Evolutionary conservation across 2,329 filamentous ascomycete species (phyloP).

Genomic region (Samsoniella hepiali): DNA sequence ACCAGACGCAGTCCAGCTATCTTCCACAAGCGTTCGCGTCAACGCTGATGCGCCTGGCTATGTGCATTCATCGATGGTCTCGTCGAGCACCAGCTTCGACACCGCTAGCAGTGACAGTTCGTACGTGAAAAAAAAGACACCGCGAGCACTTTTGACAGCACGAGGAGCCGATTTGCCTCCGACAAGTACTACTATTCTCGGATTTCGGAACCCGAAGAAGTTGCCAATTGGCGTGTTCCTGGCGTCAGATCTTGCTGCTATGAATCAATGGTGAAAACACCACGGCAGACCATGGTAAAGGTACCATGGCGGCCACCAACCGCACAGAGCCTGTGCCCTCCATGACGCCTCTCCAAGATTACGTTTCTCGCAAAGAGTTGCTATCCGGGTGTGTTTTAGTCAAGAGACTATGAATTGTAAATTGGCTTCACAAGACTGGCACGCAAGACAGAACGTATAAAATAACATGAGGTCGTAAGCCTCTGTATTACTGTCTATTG

Average conservation of each 20-base stretch:
- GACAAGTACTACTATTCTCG: slow-evolving; percentile 22
- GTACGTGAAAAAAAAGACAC: background rate
- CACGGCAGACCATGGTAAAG: slow-evolving; percentile 22
- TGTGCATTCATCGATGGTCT: slow-evolving; percentile 18
- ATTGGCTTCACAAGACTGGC: background rate
- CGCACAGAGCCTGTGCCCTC: slow-evolving; percentile 13
- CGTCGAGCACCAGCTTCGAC: background rate
- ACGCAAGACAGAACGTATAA: background rate
- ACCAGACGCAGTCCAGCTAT: slow-evolving; percentile 17
- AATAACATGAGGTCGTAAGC: background rate
- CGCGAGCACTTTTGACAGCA: background rate
- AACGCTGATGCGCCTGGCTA: slow-evolving; percentile 21
- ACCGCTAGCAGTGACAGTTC: background rate
- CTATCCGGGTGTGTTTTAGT: too few species aligned
- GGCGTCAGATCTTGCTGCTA: slow-evolving; percentile 18
- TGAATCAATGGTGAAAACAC: slow-evolving; percentile 23
- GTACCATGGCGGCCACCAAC: slow-evolving; percentile 12
- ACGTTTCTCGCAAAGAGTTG: background rate
- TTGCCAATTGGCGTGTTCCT: slow-evolving; percentile 24
- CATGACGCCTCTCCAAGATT: slow-evolving; percentile 5
- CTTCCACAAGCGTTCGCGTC: slow-evolving; percentile 19
- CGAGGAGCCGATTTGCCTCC: background rate
- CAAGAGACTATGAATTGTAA: too few species aligned
- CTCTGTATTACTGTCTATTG: slow-evolving; percentile 12
- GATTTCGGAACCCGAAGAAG: slow-evolving; percentile 20